Evolutionary conservation across 352 stramenopile genomes (phyloP).

Genomic region (Pythium brassicae): DNA sequence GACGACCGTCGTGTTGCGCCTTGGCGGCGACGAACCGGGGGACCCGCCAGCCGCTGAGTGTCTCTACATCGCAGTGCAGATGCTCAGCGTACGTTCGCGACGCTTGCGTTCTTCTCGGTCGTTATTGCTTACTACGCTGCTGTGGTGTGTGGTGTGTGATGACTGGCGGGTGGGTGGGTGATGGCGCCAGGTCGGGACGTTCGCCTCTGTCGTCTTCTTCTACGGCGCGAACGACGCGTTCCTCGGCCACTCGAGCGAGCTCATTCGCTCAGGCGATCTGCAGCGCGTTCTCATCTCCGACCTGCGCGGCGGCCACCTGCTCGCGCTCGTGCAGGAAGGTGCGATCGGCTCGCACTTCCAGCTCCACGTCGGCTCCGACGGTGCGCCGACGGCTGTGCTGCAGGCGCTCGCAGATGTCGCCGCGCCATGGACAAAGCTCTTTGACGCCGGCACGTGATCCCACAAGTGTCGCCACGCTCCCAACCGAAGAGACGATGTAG

Average conservation of each 20-base stretch:
- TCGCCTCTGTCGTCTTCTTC: conserved; percentile 19
- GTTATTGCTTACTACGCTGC: too few relatives aligned
- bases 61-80: conserved; percentile 29
- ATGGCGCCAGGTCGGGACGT: conserved; percentile 12
- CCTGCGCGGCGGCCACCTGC: conserved; percentile 17
- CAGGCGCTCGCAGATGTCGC: conserved; percentile 16
- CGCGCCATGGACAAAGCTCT: conserved; percentile 11
- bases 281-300: conserved; percentile 25
- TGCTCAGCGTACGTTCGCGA: conserved; percentile 34
- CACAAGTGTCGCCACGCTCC: neutral
- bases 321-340: conserved; percentile 27
- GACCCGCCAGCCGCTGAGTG: neutral
- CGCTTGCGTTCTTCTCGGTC: too few relatives aligned
- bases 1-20: conserved; percentile 11
- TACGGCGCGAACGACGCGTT: conserved; percentile 9
- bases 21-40: neutral
- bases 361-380: conserved; percentile 40
- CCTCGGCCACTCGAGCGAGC: conserved; percentile 7
- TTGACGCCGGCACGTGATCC: conserved; percentile 8
- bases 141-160: too few relatives aligned
- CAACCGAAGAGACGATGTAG: neutral
- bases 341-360: conserved; percentile 16
- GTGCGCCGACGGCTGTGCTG: conserved; percentile 18
- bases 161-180: neutral
- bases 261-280: conserved; percentile 19